These are phyloP conservation scores for Digitaria exilis DNA, from an alignment of 202 grass and related monocot genomes.

Conservation along the genomic window DNA sequence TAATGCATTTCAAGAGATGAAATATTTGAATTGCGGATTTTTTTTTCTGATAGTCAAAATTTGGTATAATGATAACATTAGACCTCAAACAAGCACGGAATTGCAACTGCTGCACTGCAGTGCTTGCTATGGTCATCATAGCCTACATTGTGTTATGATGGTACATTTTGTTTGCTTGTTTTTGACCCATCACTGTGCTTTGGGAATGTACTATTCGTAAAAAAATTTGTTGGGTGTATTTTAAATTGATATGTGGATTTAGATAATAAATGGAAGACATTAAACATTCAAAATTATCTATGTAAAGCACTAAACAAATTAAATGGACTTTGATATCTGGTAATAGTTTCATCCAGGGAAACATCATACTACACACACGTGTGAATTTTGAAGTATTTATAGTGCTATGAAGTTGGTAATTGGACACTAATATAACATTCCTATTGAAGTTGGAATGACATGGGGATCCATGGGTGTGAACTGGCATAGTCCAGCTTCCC, in stretches of 20 bases:
- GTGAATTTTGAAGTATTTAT: background rate
- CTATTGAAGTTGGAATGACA: background rate
- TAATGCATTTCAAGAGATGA: background rate
- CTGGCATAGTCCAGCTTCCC: background rate
- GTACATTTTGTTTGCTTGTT: background rate
- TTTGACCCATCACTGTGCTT: background rate
- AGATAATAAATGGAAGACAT: background rate
- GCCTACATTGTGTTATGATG: background rate
- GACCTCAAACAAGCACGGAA: background rate
- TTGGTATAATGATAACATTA: background rate
- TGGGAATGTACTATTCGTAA: background rate
- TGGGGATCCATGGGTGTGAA: background rate
- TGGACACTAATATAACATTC: background rate
- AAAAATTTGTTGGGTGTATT: background rate
- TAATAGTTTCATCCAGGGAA: background rate
- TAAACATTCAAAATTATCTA: background rate
- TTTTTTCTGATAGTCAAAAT: background rate
- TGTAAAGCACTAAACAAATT: background rate
- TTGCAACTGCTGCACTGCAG: background rate
- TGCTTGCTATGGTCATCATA: background rate
- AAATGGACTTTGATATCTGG: background rate
- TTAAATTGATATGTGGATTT: background rate
- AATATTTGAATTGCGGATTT: background rate
- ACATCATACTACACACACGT: background rate
- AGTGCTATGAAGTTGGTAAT: background rate